phyloP scores from a whole-genome alignment of 2,329 filamentous ascomycete genomes.

The Raffaelea arxii region DNA sequence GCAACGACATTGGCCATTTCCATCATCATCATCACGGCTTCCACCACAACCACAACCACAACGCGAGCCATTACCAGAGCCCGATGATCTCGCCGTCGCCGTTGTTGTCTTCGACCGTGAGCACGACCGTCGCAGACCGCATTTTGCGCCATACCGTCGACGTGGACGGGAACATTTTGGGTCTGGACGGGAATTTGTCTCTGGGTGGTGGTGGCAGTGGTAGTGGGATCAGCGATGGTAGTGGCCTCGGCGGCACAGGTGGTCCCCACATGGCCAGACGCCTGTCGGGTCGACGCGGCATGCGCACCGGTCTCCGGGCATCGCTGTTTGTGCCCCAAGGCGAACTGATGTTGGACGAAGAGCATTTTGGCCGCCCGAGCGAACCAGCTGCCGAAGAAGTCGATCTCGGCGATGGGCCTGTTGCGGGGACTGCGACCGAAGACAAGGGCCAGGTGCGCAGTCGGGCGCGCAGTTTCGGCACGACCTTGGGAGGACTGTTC shows the following conservation, averaged over 20 bases:
- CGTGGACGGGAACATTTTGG: neutral
- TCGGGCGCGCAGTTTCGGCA: constrained; percentile 28
- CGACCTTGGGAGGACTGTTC: constrained; percentile 27
- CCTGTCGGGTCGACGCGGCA: constrained; percentile 35
- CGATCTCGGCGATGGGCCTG: constrained; percentile 4
- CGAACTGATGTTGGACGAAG: constrained; percentile 20
- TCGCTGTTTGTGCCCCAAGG: constrained; percentile 44
- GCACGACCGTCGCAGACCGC: constrained; percentile 46
- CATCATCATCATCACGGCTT: constrained; percentile 4
- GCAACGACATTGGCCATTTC: too few species aligned
- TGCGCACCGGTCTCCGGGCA: constrained; percentile 40
- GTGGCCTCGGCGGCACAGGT: neutral
- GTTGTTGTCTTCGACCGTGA: constrained; percentile 45
- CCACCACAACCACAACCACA: neutral
- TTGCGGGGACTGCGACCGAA: neutral
- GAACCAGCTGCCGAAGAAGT: constrained; percentile 3
- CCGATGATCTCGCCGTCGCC: constrained; percentile 50
- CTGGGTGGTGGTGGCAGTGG: neutral
- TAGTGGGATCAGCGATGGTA: neutral
- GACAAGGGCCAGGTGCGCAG: neutral
- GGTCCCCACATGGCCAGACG: constrained; percentile 27
- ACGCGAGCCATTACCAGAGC: constrained; percentile 25
- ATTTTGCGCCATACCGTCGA: constrained; percentile 33
- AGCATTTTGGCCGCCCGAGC: neutral
- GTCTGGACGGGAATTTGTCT: neutral